These are phyloP conservation scores for Penicillium sp. DNA, from an alignment of 2,329 filamentous ascomycete species.

Conservation along the genomic window DNA sequence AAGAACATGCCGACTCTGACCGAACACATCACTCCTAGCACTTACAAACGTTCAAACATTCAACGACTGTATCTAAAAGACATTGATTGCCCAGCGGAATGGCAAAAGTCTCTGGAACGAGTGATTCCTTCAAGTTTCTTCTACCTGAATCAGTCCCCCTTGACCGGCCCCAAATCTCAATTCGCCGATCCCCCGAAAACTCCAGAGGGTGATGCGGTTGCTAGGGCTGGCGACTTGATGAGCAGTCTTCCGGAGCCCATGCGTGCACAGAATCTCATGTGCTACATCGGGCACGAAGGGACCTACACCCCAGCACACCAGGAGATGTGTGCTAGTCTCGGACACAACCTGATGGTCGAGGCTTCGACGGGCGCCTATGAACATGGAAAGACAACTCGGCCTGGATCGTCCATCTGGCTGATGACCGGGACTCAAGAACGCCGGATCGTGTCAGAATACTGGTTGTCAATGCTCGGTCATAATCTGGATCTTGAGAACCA, in stretches of 20 bases:
- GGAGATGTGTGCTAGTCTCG: slow-evolving; percentile 95
- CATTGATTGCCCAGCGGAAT: slow-evolving; percentile 88
- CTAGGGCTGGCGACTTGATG: slow-evolving; percentile 88
- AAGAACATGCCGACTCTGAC: slow-evolving; percentile 82
- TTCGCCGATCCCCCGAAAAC: slow-evolving; percentile 43
- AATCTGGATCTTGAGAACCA: slow-evolving; percentile 97
- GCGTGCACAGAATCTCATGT: slow-evolving; percentile 97
- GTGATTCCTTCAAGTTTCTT: slow-evolving; percentile 80
- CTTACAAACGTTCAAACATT: slow-evolving; percentile 74
- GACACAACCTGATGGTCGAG: slow-evolving; percentile 98
- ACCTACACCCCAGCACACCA: slow-evolving; percentile 94
- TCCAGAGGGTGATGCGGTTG: slow-evolving; percentile 59
- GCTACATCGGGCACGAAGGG: slow-evolving; percentile 95
- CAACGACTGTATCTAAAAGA: slow-evolving; percentile 96
- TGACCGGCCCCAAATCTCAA: slow-evolving; percentile 57
- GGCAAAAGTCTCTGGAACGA: slow-evolving; percentile 76
- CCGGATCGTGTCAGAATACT: slow-evolving; percentile 88
- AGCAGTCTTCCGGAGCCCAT: slow-evolving; percentile 82
- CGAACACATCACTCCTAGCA: slow-evolving; percentile 74
- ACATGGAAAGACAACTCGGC: slow-evolving; percentile 69
- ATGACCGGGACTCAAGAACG: slow-evolving; percentile 97
- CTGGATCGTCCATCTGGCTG: slow-evolving; percentile 94
- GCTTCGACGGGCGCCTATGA: slow-evolving; percentile 67
- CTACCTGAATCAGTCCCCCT: slow-evolving; percentile 81
- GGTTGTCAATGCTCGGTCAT: slow-evolving; percentile 87